Base-by-base conservation (phyloP, 2,329 filamentous ascomycete genomes). In the Lachnellula occidentalis region DNA sequence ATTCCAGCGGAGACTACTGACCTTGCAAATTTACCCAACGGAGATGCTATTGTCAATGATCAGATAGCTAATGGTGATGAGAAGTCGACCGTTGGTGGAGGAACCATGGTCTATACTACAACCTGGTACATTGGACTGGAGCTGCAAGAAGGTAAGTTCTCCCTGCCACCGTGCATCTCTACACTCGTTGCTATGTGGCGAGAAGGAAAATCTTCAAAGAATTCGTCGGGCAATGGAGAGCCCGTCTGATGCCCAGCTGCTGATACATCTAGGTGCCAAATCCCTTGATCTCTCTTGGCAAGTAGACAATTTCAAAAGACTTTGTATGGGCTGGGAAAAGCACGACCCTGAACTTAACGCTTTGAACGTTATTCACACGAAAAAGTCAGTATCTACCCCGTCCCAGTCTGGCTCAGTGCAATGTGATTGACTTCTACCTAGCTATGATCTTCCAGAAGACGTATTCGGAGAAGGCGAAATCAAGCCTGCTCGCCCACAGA, bases 121-220 rank as follows among this genome's bases (percentile, higher is more conserved):
- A 96, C 92, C 1, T 92, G 92, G 70, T 99, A 97, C 69, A 90
- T 99, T 67, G 94, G 94, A 36, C 78, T 97, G 47, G 87, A 92
- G 64, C 74, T 96, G 53, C 78, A 79, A 37, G 81, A 86, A 76
- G 86, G 89, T 90, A 78, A 69, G 81, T 64, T 27, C 15, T 27
- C 34, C 48, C 21, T 15, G 46, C 19, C 34, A 24, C 36, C 21
- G 34, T 46, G 43, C 21, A 34, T 45, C 34, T 24, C 42, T 51
- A 34, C 19, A 56, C 55, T 42, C 17, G 36, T 39, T 54, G 50
- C 51, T 52, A 21, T 45, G 41, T 52, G 19, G 31, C 52, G 43
- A 53, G 37, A 55, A 53, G 39, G 34, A 53, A 31, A 27, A 48
- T 31, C 41, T 17, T 39, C 43, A 49, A 36, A 56, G 45, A 27